phyloP scores from a whole-genome alignment of 495 filamentous ascomycete genomes.

The Cetradonia linearis region DNA sequence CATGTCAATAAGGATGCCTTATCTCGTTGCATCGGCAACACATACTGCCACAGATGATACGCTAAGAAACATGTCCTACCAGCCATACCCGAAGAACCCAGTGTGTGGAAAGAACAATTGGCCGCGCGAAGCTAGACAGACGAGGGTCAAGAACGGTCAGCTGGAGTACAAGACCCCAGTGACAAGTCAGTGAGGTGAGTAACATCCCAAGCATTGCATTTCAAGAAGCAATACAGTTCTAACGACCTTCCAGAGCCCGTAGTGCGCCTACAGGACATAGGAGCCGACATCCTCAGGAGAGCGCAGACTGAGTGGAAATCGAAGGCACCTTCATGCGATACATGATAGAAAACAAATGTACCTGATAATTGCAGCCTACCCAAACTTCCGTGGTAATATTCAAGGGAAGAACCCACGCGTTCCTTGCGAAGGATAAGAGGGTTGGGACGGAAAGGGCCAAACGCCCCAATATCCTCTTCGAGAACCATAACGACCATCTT shows the following conservation, averaged over 20 bases:
- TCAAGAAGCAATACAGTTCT: not conserved
- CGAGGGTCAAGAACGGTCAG: not conserved
- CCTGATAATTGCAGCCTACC: not conserved
- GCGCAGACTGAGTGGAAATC: not conserved
- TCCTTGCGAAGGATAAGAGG: conserved; percentile 2
- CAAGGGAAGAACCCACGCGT: not conserved
- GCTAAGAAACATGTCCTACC: not conserved
- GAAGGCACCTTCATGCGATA: not conserved
- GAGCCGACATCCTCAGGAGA: not conserved
- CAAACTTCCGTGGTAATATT: not conserved
- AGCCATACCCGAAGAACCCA: not conserved
- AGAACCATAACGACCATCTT: not conserved
- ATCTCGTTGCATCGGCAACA: not conserved
- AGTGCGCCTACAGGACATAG: not conserved
- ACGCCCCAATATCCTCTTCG: not conserved
- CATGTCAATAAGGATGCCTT: too few relatives aligned
- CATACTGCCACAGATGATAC: too few relatives aligned
- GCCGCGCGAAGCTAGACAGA: not conserved
- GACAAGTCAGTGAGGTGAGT: not conserved
- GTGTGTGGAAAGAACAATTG: not conserved
- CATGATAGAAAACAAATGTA: too few relatives aligned
- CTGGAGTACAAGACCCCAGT: not conserved
- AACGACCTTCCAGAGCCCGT: not conserved
- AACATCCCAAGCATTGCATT: not conserved
- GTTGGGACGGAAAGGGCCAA: not conserved